phyloP scores from a whole-genome alignment of 148 eudicot species.

The Vaccinium macrocarpon region DNA sequence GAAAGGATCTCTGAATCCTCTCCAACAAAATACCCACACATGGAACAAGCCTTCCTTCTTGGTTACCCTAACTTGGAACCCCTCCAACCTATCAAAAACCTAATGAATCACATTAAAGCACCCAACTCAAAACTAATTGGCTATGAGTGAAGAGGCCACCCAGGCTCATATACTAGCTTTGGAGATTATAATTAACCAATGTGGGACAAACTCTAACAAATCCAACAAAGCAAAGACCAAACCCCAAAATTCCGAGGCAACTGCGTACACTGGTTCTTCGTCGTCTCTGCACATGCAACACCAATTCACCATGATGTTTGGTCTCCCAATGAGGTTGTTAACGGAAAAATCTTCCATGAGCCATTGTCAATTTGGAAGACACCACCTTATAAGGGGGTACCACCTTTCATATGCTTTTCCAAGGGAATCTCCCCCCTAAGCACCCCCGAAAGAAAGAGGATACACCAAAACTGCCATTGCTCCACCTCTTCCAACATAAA shows the following conservation, averaged over 20 bases:
- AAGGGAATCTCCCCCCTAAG: not conserved
- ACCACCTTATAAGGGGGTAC: not conserved
- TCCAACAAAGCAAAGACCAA: not conserved
- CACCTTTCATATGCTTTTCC: not conserved
- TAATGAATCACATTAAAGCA: not conserved
- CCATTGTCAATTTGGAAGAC: not conserved
- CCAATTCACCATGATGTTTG: not conserved
- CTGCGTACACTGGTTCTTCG: not conserved
- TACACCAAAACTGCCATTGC: not conserved
- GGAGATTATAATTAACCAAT: too few relatives aligned
- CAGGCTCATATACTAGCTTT: too few relatives aligned
- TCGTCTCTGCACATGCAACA: not conserved
- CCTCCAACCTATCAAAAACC: not conserved
- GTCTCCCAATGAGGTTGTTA: not conserved
- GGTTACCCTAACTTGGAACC: too few relatives aligned
- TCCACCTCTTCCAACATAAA: not conserved
- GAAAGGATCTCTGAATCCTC: not conserved
- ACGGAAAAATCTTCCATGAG: not conserved
- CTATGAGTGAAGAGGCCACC: too few relatives aligned
- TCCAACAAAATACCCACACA: not conserved
- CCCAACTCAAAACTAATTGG: too few relatives aligned
- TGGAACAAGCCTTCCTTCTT: not conserved
- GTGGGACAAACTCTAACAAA: too few relatives aligned
- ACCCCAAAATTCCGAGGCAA: not conserved
- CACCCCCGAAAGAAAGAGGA: not conserved